phyloP scores from a whole-genome alignment of 2,329 filamentous ascomycete genomes.

The Monilinia aucupariae region DNA sequence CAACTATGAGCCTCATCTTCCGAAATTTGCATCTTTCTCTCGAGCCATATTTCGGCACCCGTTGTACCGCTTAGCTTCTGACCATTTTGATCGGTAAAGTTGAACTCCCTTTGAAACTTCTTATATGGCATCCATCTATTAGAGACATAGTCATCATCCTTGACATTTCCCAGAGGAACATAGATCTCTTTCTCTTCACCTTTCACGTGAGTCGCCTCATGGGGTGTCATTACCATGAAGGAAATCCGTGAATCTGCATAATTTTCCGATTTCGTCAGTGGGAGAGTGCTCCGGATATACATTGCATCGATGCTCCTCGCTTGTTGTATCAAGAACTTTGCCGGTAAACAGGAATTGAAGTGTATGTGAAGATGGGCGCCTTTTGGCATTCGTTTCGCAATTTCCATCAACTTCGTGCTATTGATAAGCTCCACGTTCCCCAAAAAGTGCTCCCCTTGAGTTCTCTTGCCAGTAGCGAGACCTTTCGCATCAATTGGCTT shows the following conservation, averaged over 20 bases:
- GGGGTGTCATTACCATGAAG: slow-evolving; percentile 32
- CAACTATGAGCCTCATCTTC: slow-evolving; percentile 54
- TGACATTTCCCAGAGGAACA: slow-evolving; percentile 41
- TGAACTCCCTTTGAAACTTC: slow-evolving; percentile 40
- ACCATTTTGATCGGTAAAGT: slow-evolving; percentile 31
- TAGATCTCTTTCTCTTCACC: slow-evolving; percentile 23
- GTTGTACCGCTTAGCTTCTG: slow-evolving; percentile 27
- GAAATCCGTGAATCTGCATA: slow-evolving; percentile 28
- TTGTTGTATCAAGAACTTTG: slow-evolving; percentile 54
- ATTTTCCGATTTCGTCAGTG: slow-evolving; percentile 38
- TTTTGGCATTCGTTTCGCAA: slow-evolving; percentile 60
- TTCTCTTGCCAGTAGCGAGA: slow-evolving; percentile 23
- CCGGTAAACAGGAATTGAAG: slow-evolving; percentile 68
- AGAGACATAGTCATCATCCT: slow-evolving; percentile 44
- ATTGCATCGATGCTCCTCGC: slow-evolving; percentile 52
- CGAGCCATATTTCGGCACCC: slow-evolving; percentile 49
- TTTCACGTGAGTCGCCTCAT: slow-evolving; percentile 30
- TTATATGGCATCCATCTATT: slow-evolving; percentile 43
- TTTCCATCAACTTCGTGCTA: slow-evolving; percentile 50
- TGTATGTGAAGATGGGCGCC: slow-evolving; percentile 69
- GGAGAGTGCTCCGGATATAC: slow-evolving; percentile 60
- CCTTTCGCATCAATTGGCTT: slow-evolving; percentile 22
- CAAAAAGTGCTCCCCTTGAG: slow-evolving; percentile 51
- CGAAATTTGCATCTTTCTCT: slow-evolving; percentile 56
- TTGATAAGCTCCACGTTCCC: slow-evolving; percentile 50